Evolutionary conservation across 257 asterid species (phyloP), one percentile per base, ranked within the genome.

Genomic region (Fraxinus quadrangulata): DNA sequence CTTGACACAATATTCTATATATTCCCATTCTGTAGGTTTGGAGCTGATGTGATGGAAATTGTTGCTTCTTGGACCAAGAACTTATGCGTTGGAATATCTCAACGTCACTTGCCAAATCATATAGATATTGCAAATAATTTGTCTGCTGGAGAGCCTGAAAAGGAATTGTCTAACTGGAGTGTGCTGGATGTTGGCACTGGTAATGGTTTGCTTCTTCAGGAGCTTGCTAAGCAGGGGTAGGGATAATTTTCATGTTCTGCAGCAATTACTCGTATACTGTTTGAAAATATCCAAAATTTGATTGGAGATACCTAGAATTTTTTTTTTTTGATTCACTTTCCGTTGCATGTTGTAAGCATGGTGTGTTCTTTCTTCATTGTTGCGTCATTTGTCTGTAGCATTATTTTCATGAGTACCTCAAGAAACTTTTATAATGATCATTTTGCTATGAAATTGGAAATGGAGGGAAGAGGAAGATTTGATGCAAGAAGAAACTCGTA

Each of bases 121-220:
- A 79, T 76, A 36, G 92, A 81, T 71, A 86, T 68, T 79, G 77
- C 83, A 19, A 89, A 88, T 75, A 81, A 85, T 80, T 83, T 72
- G 73, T 80, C 93, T 70, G 86, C 76, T 81, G 89, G 84, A 78
- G 89, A 85, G 71, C 70, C 81, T 83, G 97, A 84, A 71, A 92
- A 85, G 39, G 97, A 89, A 45, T 47, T 92, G 77, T 90, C 96
- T 75, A 78, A 81, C 70, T 96, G 97, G 97, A 87, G 90, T 75
- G 94, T 96, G 76, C 94, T 96, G 79, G 99, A 96, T 86, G 83
- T 96, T 82, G 99, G 99, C 78, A 96, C 99, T 81, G 99, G 99
- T 74, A 96, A 96, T 23, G 98, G 99, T 67, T 79, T 96, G 85
- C 96, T 96, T 87, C 97, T 93, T 69, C 99, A 96, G 85, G 97